phyloP scores from a whole-genome alignment of 257 asterid genomes.

The Scutellaria barbata region DNA sequence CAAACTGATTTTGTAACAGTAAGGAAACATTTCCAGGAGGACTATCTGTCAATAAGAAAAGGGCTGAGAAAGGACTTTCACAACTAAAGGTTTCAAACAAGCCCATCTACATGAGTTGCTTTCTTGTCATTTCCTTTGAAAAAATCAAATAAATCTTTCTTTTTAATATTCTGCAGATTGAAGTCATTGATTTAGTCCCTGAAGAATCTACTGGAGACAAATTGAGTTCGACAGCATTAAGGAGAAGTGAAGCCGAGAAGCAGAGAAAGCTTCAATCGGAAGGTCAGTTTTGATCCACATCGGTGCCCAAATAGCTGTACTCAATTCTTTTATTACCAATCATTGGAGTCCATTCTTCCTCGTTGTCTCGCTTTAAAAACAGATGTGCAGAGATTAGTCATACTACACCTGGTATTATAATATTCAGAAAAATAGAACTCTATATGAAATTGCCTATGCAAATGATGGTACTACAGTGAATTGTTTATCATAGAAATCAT shows the following conservation, averaged over 20 bases:
- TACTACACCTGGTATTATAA: too few species aligned
- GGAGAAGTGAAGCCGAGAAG: constrained; percentile 82
- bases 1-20: constrained; percentile 51
- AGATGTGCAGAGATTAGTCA: too few species aligned
- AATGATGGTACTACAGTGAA: too few species aligned
- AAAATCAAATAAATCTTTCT: not conserved
- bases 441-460: too few species aligned
- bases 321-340: not conserved
- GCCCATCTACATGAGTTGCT: constrained; percentile 5
- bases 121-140: not conserved
- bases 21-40: constrained; percentile 91
- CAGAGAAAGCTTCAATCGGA: constrained; percentile 43
- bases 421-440: too few species aligned
- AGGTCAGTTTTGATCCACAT: constrained; percentile 32
- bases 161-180: constrained; percentile 57
- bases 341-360: not conserved
- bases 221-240: constrained; percentile 77
- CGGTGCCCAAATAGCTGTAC: not conserved
- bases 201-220: constrained; percentile 70
- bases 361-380: too few species aligned
- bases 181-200: constrained; percentile 80
- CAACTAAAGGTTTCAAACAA: constrained; percentile 60
- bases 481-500: too few species aligned
- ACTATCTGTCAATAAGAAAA: constrained; percentile 75
- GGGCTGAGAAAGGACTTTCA: constrained; percentile 80